A percentile compares a stretch with the other conserved stretches of the same genome.
Conservation (phyloP, 768 basidiomycete genomes). For the Leccinellum albellum region DNA sequence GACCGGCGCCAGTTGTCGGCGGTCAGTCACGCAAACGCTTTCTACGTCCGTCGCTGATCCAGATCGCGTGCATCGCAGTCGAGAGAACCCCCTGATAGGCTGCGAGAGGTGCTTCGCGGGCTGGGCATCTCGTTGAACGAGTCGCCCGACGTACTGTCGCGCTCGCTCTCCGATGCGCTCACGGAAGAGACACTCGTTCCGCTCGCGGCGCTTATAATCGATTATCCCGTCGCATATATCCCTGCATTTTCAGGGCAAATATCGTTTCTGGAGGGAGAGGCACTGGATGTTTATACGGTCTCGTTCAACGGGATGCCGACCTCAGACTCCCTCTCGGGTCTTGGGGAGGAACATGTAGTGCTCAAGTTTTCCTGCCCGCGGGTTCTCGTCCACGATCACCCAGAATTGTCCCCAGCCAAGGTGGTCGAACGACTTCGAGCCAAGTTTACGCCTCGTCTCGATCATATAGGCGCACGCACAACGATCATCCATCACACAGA, state of each 20-base stretch:
- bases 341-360: constrained; percentile 33
- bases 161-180: constrained; percentile 29
- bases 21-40: constrained; percentile 13
- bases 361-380: constrained; percentile 59
- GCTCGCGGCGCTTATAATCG: constrained; percentile 56
- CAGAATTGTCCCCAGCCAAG: constrained; percentile 13
- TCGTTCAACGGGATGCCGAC: constrained; percentile 6
- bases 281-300: constrained; percentile 49
- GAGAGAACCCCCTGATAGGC: constrained; percentile 4
- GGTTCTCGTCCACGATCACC: constrained; percentile 7
- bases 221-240: constrained; percentile 57
- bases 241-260: constrained; percentile 39
- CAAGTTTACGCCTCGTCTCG: constrained; percentile 35
- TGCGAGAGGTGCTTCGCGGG: constrained; percentile 13
- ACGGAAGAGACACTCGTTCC: constrained; percentile 38
- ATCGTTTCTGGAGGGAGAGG: constrained; percentile 42
- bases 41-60: not conserved
- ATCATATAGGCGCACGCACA: constrained; percentile 16
- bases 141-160: constrained; percentile 14
- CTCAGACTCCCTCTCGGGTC: not conserved
- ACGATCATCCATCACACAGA: constrained; percentile 33
- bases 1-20: constrained; percentile 10
- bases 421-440: constrained; percentile 31
- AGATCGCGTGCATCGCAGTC: constrained; percentile 10
- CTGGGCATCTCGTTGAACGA: constrained; percentile 4